These are phyloP conservation scores for Penicillium egyptiacum DNA, from an alignment of 495 filamentous ascomycete species.

Conservation along the genomic window DNA sequence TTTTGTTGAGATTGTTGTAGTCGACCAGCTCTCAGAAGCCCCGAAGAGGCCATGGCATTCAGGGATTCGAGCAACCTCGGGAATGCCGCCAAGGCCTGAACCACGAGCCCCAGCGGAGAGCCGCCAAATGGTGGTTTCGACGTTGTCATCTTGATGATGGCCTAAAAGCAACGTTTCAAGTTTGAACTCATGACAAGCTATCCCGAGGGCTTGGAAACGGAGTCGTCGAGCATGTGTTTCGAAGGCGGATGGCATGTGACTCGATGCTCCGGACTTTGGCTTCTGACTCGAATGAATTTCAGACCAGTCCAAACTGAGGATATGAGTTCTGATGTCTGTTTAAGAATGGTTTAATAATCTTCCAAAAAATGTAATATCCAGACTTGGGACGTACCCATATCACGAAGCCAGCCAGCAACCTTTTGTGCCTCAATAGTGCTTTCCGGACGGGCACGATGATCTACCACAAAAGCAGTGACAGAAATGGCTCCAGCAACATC, in stretches of 20 bases:
- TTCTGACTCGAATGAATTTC: constrained; percentile 9
- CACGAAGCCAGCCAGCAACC: constrained; percentile 55
- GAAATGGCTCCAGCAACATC: constrained; percentile 27
- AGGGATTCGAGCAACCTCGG: constrained; percentile 63
- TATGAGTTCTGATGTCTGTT: constrained; percentile 49
- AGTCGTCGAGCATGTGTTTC: constrained; percentile 76
- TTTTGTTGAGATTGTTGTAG: constrained; percentile 7
- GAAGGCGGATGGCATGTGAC: constrained; percentile 57
- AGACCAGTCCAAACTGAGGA: constrained; percentile 55
- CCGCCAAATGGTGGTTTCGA: constrained; percentile 82
- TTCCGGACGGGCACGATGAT: constrained; percentile 70
- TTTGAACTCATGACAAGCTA: constrained; percentile 49
- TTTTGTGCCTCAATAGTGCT: constrained; percentile 65
- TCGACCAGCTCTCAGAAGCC: constrained; percentile 64
- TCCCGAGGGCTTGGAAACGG: constrained; percentile 69
- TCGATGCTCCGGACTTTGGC: constrained; percentile 34
- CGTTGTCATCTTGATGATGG: constrained; percentile 84
- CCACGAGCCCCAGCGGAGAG: constrained; percentile 60
- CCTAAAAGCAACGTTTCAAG: constrained; percentile 65
- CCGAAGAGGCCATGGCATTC: constrained; percentile 77
- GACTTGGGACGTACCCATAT: constrained; percentile 35
- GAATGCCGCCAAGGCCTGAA: constrained; percentile 71
- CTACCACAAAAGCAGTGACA: constrained; percentile 69
- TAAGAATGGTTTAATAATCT: constrained; percentile 16
- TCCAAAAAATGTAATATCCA: constrained; percentile 1